These are phyloP conservation scores for Trametes versicolor DNA, from an alignment of 1,284 basidiomycete genomes.

Conservation along the genomic window DNA sequence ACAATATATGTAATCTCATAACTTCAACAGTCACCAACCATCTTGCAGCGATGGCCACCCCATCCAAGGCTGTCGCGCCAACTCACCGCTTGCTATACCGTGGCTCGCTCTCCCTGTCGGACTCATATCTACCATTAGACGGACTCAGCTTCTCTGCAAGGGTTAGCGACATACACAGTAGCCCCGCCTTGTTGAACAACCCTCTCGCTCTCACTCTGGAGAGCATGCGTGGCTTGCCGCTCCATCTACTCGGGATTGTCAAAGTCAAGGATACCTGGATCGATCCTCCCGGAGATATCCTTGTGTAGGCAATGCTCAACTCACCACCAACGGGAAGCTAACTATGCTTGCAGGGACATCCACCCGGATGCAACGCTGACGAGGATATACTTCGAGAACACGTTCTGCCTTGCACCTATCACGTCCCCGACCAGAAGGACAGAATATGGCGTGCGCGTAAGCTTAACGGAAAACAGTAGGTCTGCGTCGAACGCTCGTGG, in stretches of 20 bases:
- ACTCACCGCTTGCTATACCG: slow-evolving; percentile 72
- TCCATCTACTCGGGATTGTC: slow-evolving; percentile 66
- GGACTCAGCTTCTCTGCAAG: slow-evolving; percentile 72
- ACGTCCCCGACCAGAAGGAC: slow-evolving; percentile 49
- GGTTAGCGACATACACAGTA: slow-evolving; percentile 52
- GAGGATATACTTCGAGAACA: slow-evolving; percentile 74
- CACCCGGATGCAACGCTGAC: slow-evolving; percentile 72
- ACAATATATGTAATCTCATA: too few relatives aligned
- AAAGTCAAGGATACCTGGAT: slow-evolving; percentile 63
- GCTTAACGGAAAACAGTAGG: slow-evolving; percentile 74
- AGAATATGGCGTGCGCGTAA: slow-evolving; percentile 67
- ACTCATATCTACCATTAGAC: slow-evolving; percentile 75
- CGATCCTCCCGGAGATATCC: slow-evolving; percentile 62
- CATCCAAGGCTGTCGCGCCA: not conserved
- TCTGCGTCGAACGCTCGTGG: too few relatives aligned
- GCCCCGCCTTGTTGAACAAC: slow-evolving; percentile 63
- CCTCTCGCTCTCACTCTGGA: slow-evolving; percentile 78
- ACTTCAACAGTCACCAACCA: too few relatives aligned
- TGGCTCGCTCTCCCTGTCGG: slow-evolving; percentile 77
- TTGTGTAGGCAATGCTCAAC: slow-evolving; percentile 59
- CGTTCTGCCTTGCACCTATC: slow-evolving; percentile 64
- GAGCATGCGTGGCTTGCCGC: slow-evolving; percentile 80
- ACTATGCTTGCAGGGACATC: slow-evolving; percentile 61
- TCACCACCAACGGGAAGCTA: not conserved
- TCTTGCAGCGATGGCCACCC: not conserved